Conservation (phyloP, 1,139 yeast genomes). For the Yamadazyma aaseri region DNA sequence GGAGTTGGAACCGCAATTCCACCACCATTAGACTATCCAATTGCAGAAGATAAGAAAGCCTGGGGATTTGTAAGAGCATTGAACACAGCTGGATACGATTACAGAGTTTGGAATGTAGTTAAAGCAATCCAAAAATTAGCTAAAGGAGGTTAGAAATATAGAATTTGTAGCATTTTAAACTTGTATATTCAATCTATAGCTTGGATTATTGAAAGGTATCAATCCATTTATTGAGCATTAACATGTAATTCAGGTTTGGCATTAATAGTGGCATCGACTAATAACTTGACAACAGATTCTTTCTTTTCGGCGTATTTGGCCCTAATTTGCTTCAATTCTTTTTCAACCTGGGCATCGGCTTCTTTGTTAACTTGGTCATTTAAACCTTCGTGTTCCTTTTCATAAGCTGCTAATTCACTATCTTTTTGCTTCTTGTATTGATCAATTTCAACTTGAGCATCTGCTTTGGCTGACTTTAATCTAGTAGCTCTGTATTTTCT, state of each 20-base stretch:
- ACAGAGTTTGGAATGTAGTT: constrained; percentile 63
- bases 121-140: constrained; percentile 43
- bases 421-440: constrained; percentile 86
- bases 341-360: constrained; percentile 63
- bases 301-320: constrained; percentile 63
- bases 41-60: constrained; percentile 73
- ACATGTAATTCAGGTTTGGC: constrained; percentile 83
- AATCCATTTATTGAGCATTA: constrained; percentile 49
- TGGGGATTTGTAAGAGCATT: constrained; percentile 84
- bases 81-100: constrained; percentile 84
- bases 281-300: constrained; percentile 64
- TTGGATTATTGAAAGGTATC: too few relatives aligned
- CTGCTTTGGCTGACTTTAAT: constrained; percentile 90
- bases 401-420: constrained; percentile 70
- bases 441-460: constrained; percentile 87
- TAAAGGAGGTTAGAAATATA: constrained; percentile 30
- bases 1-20: constrained; percentile 81
- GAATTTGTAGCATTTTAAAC: too few relatives aligned
- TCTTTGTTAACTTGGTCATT: constrained; percentile 69
- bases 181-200: too few relatives aligned
- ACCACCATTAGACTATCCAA: constrained; percentile 86
- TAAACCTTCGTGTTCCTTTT: constrained; percentile 65
- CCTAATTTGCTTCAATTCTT: constrained; percentile 61
- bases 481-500: constrained; percentile 84
- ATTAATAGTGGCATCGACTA: constrained; percentile 74